Conservation (phyloP, 768 basidiomycete species). For the Guyanaporus albipodus region DNA sequence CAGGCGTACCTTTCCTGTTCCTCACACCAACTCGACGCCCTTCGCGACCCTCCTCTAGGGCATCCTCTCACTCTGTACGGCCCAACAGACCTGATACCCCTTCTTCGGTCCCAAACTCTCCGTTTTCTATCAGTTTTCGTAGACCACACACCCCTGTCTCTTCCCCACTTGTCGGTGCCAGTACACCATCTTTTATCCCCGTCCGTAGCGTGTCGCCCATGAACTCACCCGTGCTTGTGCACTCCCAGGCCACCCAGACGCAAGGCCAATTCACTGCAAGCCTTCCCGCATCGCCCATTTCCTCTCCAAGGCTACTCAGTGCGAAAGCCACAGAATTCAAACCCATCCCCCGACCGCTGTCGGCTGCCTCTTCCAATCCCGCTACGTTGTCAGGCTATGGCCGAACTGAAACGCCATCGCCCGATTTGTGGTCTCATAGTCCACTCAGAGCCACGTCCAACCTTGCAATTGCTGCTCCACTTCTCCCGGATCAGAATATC, state of each 20-base stretch:
- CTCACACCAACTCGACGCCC: conserved; percentile 77
- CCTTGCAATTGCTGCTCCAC: conserved; percentile 86
- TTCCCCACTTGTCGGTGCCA: conserved; percentile 67
- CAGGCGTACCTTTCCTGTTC: conserved; percentile 79
- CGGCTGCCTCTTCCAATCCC: conserved; percentile 59
- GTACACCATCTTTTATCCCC: conserved; percentile 54
- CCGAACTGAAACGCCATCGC: conserved; percentile 79
- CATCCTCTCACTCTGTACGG: conserved; percentile 65
- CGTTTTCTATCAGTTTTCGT: conserved; percentile 69
- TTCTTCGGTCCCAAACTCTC: conserved; percentile 69
- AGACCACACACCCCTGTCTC: conserved; percentile 76
- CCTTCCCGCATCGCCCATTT: conserved; percentile 78
- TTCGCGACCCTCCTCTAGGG: conserved; percentile 76
- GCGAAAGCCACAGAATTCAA: conserved; percentile 90
- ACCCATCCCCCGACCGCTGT: conserved; percentile 76
- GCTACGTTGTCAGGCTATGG: conserved; percentile 41
- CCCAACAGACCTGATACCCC: conserved; percentile 76
- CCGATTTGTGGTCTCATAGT: conserved; percentile 82
- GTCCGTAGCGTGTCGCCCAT: conserved; percentile 51
- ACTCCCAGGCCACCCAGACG: conserved; percentile 51
- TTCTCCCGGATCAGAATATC: conserved; percentile 66
- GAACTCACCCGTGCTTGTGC: conserved; percentile 62
- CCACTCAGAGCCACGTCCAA: conserved; percentile 72
- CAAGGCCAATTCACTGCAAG: conserved; percentile 71
- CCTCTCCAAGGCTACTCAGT: conserved; percentile 80